A percentile compares a stretch with the other conserved stretches of the same genome.
phyloP scores from a whole-genome alignment of 2,329 filamentous ascomycete species.

The Aspergillus brunneoviolaceus region DNA sequence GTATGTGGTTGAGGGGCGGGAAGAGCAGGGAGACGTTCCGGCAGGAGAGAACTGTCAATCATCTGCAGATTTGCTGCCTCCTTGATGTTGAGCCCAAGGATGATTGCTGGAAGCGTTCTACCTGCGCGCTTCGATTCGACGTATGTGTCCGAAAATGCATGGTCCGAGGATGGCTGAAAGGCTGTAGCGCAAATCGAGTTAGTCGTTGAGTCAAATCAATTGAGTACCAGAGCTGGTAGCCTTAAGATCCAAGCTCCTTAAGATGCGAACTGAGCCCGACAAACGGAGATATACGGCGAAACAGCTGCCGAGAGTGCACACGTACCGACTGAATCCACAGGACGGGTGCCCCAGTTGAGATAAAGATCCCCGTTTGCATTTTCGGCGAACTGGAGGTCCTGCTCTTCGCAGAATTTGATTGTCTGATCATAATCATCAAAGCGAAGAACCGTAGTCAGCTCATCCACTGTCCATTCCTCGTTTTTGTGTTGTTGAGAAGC shows the following conservation, averaged over 20 bases:
- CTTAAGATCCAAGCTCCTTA: too few species aligned
- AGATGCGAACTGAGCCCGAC: neutral
- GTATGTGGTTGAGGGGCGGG: slow-evolving; percentile 29
- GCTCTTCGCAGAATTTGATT: slow-evolving; percentile 53
- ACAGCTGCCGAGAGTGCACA: slow-evolving; percentile 18
- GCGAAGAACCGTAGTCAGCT: slow-evolving; percentile 52
- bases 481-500: slow-evolving; percentile 50
- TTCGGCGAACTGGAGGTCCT: slow-evolving; percentile 52
- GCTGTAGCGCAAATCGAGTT: slow-evolving; percentile 27
- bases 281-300: slow-evolving; percentile 20
- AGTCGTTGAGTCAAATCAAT: slow-evolving; percentile 18
- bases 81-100: slow-evolving; percentile 56
- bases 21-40: slow-evolving; percentile 22
- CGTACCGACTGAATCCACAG: slow-evolving; percentile 51
- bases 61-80: slow-evolving; percentile 52
- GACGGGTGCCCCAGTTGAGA: slow-evolving; percentile 50
- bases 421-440: slow-evolving; percentile 58
- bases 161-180: slow-evolving; percentile 48
- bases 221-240: neutral
- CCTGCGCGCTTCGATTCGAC: slow-evolving; percentile 61
- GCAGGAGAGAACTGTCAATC: slow-evolving; percentile 46
- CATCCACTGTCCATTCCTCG: slow-evolving; percentile 57
- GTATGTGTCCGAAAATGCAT: slow-evolving; percentile 53
- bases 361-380: slow-evolving; percentile 49
- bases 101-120: slow-evolving; percentile 56